phyloP scores from a whole-genome alignment of 1,284 basidiomycete genomes.

The Puccinia horiana region DNA sequence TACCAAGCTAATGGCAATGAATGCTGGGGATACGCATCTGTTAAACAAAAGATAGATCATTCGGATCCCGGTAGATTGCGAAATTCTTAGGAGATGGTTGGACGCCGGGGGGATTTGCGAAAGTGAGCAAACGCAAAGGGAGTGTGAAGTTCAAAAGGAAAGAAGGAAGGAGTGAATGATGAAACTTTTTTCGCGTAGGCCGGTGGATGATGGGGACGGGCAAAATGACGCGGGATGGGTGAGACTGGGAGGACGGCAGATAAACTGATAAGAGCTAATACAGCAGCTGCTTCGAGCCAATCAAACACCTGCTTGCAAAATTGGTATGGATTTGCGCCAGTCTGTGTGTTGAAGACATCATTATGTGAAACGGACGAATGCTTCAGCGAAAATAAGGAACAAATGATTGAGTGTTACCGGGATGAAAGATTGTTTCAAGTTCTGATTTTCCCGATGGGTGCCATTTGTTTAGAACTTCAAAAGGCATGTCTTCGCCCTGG shows the following conservation, averaged over 20 bases:
- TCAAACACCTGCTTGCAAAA: background rate
- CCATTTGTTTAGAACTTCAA: background rate
- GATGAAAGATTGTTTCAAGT: background rate
- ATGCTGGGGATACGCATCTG: background rate
- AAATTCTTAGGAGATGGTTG: background rate
- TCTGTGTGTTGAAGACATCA: background rate
- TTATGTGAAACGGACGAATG: background rate
- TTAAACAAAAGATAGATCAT: background rate
- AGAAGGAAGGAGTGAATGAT: background rate
- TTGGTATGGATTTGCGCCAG: background rate
- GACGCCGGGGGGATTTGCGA: background rate
- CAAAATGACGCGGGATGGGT: background rate
- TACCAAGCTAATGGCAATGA: background rate
- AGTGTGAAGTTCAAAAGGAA: background rate
- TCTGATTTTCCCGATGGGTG: background rate
- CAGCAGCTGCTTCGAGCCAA: conserved; percentile 2
- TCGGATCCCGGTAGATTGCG: background rate
- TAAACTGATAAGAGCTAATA: conserved; percentile 1
- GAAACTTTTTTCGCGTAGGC: background rate
- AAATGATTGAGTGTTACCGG: background rate
- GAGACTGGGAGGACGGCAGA: background rate
- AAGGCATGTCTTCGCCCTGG: background rate
- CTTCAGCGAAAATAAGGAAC: background rate
- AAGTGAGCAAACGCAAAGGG: background rate
- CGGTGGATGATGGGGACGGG: too few species aligned